Evolutionary conservation across 768 basidiomycete species (phyloP), one percentile per base, ranked within the genome.

Genomic region (Trametes elegans): DNA sequence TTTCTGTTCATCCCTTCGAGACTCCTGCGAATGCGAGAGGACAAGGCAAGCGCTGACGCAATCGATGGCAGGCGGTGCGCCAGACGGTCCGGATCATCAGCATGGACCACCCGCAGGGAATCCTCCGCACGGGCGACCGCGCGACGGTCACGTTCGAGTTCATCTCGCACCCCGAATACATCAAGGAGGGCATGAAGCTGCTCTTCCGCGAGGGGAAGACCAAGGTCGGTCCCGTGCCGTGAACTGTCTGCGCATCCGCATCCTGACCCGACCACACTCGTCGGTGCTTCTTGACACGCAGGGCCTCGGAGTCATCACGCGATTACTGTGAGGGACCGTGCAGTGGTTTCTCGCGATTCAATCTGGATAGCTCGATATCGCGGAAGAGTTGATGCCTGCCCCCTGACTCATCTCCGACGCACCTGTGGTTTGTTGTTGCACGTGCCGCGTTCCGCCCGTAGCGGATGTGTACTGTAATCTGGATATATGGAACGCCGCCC

Each of bases 81-180:
- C 94, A 97, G 74, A 97, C 94, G 1, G 94, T 96, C 18, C 80
- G 88, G 49, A 94, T 97, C 60, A 70, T 93, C n/a, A 83, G 77
- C 36, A 91, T 94, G 80, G 94, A 98, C 66, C 87, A 93, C 60
- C 90, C 92, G 7, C 87, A 90, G 65, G 88, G 88, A 11, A 76
- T 96, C 32, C 76, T 99, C 26, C 85, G 96, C 18, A 99, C 96
- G 0, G 97, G 97, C 4, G 97, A 99, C 66, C 82, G 94, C 28
- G 92, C 93, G 3, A 93, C 87, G 3, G 93, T 98, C n/a, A 81
- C 82, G 29, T 98, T 98, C 63, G 92, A 98, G 73, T 96, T 98
- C 66, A 90, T 96, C 50, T 87, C 90, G 13, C 87, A 89, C 49
- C 88, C 92, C 0, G 96, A 97, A 75, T 95, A 86, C 67, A 76